These are phyloP conservation scores for Closterium sp. DNA, from an alignment of 139 green algal species.

Conservation along the genomic window DNA sequence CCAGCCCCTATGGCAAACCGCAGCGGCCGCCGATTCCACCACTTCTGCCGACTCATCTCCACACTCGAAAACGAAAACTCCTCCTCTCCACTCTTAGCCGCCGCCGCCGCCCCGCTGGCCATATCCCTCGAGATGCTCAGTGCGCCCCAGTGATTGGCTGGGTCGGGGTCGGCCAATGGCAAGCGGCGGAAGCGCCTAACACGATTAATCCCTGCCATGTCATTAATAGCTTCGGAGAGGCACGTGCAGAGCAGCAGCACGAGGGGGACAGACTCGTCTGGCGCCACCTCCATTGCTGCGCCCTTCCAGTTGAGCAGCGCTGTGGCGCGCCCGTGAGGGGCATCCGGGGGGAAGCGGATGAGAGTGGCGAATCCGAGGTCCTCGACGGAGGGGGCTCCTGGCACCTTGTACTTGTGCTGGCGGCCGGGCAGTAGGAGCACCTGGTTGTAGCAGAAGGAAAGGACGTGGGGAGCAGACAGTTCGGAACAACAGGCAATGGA, in stretches of 20 bases:
- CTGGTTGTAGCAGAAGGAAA: not conserved
- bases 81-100: not conserved
- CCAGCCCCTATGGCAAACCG: not conserved
- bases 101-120: not conserved
- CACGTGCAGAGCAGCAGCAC: constrained; percentile 5
- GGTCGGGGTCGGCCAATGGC: not conserved
- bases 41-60: not conserved
- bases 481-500: too few relatives aligned
- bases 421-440: not conserved
- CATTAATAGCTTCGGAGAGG: constrained; percentile 11
- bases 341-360: not conserved
- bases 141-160: constrained; percentile 5
- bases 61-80: constrained; percentile 15
- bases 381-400: not conserved
- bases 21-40: constrained; percentile 10
- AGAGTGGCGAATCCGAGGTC: constrained; percentile 7
- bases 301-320: constrained; percentile 16
- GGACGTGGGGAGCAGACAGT: too few relatives aligned
- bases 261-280: not conserved
- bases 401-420: not conserved
- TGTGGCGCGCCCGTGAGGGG: not conserved
- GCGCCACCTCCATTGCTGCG: constrained; percentile 4
- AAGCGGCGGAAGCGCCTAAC: constrained; percentile 2
- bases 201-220: constrained; percentile 7
- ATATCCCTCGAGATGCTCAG: not conserved